Evolutionary conservation across 768 basidiomycete genomes (phyloP).

Genomic region (Hericium alpestre): DNA sequence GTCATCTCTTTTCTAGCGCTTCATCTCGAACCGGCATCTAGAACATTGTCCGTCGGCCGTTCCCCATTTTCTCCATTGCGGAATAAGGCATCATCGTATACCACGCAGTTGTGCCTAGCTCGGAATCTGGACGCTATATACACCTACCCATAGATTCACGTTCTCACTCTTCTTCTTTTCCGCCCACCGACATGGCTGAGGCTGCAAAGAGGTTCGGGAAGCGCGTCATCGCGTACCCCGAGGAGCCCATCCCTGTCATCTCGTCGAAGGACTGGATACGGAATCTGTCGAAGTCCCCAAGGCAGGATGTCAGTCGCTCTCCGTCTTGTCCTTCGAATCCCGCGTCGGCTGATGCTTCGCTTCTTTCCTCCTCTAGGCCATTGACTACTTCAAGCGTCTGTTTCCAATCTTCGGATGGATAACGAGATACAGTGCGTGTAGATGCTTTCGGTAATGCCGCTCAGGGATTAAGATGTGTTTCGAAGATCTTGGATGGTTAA

Average conservation of each 20-base stretch:
- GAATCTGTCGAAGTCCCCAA: slow-evolving; percentile 33
- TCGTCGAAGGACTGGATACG: slow-evolving; percentile 47
- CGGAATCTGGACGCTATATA: no score
- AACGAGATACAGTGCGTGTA: slow-evolving; percentile 65
- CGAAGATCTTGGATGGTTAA: slow-evolving; percentile 53
- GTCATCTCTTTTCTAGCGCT: no score
- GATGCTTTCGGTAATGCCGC: background rate
- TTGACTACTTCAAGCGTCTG: slow-evolving; percentile 55
- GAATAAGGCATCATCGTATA: slow-evolving; percentile 1
- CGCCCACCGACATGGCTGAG: slow-evolving; percentile 23
- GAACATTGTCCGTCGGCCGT: background rate
- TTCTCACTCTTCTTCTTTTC: background rate
- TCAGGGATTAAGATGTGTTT: background rate
- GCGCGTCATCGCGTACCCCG: slow-evolving; percentile 48
- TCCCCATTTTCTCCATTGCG: background rate
- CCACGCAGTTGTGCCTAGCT: background rate
- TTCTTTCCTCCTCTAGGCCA: slow-evolving; percentile 29
- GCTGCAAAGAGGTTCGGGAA: slow-evolving; percentile 41
- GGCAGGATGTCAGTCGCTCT: slow-evolving; percentile 32
- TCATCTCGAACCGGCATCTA: background rate
- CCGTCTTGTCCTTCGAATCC: background rate
- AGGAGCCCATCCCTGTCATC: slow-evolving; percentile 47
- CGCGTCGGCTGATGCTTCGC: slow-evolving; percentile 1
- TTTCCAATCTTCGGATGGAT: slow-evolving; percentile 88
- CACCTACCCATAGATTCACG: background rate